Evolutionary conservation across 1,284 basidiomycete genomes (phyloP).

Genomic region (Marasmius oreades): DNA sequence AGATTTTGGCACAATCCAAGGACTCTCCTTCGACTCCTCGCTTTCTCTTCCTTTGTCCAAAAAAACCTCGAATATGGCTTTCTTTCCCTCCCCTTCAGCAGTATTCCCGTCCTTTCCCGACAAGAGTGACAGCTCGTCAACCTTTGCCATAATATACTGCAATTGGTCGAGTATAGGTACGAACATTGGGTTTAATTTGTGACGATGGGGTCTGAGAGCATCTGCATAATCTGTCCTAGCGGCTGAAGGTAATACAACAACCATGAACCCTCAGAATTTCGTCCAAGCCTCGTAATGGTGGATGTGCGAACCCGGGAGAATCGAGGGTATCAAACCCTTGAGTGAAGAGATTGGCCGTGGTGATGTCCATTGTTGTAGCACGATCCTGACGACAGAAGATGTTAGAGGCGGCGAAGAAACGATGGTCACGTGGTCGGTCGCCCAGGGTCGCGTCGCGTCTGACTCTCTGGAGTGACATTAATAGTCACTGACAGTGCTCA

Average conservation of each 20-base stretch:
- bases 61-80: conserved; percentile 11
- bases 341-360: conserved; percentile 25
- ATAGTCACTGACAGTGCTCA: too few species aligned
- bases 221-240: not conserved
- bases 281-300: conserved; percentile 16
- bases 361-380: conserved; percentile 20
- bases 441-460: too few species aligned
- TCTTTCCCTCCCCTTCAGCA: not conserved
- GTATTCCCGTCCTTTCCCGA: not conserved
- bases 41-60: conserved; percentile 5
- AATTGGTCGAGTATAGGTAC: not conserved
- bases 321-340: conserved; percentile 17
- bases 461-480: too few species aligned
- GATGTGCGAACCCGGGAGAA: conserved; percentile 20
- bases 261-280: conserved; percentile 11
- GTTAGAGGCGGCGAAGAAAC: too few species aligned
- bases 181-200: not conserved
- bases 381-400: too few species aligned
- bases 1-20: not conserved
- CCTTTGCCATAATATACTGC: not conserved
- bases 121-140: not conserved
- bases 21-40: not conserved
- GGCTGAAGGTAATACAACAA: conserved; percentile 18
- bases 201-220: not conserved
- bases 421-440: too few species aligned